These are phyloP conservation scores for Aureobasidium uvarum DNA, from an alignment of 2,329 filamentous ascomycete species.

Conservation along the genomic window DNA sequence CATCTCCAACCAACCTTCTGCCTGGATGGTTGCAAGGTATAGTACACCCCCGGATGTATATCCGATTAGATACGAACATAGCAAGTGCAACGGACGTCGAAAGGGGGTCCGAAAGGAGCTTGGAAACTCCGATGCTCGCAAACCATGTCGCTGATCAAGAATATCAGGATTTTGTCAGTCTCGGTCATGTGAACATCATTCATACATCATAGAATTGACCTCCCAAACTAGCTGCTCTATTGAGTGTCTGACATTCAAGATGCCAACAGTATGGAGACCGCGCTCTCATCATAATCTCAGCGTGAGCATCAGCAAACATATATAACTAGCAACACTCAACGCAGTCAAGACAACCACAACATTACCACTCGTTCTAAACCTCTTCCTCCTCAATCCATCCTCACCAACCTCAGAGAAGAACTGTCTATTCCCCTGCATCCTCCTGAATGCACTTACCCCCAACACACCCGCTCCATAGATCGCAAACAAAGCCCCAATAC, in stretches of 20 bases:
- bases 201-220: constrained; percentile 1
- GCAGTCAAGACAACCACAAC: constrained; percentile 62
- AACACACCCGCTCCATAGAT: constrained; percentile 85
- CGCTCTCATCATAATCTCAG: constrained; percentile 44
- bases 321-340: constrained; percentile 61
- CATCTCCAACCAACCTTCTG: neutral
- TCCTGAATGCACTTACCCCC: constrained; percentile 76
- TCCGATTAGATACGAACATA: neutral
- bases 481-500: constrained; percentile 90
- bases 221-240: neutral
- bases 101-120: neutral
- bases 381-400: constrained; percentile 58
- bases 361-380: constrained; percentile 64
- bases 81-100: neutral
- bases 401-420: constrained; percentile 72
- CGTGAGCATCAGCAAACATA: constrained; percentile 59
- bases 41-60: constrained; percentile 1
- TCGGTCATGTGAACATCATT: neutral
- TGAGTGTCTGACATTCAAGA: neutral
- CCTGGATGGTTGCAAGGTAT: neutral
- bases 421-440: constrained; percentile 88
- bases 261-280: too few relatives aligned
- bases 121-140: neutral
- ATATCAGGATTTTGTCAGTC: neutral
- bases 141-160: neutral